Conservation (phyloP, 2,329 filamentous ascomycete genomes). For the Fusarium protoensiforme region DNA sequence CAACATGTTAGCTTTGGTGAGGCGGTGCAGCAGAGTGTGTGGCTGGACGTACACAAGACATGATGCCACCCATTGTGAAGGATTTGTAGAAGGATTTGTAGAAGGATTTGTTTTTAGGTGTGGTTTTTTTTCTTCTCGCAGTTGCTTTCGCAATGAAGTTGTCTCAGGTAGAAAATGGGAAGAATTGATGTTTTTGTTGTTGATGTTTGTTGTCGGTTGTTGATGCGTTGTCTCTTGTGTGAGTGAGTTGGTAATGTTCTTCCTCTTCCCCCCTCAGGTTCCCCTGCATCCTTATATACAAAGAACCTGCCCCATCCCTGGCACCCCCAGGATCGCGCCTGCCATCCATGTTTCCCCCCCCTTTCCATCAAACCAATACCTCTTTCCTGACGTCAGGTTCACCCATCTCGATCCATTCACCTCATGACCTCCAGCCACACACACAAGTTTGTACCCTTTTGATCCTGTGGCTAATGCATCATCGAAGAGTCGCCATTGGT, state of each 20-base stretch:
- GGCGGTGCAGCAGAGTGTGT: background rate
- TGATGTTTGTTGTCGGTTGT: slow-evolving; percentile 9
- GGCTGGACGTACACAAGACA: slow-evolving; percentile 78
- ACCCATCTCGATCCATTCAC: slow-evolving; percentile 13
- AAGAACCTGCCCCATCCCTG: background rate
- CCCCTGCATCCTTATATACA: slow-evolving; percentile 28
- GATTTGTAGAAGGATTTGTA: too few relatives aligned
- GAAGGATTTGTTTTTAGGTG: slow-evolving; percentile 22
- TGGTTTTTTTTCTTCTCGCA: slow-evolving; percentile 6
- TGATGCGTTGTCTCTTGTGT: background rate
- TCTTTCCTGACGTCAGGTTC: slow-evolving; percentile 32
- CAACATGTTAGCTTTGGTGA: slow-evolving; percentile 23
- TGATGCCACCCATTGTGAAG: slow-evolving; percentile 78
- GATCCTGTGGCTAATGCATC: slow-evolving; percentile 20
- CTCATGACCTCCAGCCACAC: slow-evolving; percentile 35
- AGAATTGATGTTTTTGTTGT: background rate
- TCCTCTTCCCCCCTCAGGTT: background rate
- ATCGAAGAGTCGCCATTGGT: slow-evolving; percentile 6
- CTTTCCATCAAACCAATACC: background rate
- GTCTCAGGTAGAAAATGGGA: background rate
- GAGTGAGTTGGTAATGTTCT: background rate
- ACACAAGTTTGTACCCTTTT: background rate
- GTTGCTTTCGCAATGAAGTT: slow-evolving; percentile 1
- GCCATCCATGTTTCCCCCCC: background rate
- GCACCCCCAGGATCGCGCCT: slow-evolving; percentile 12